Percentiles rank a stretch among this genome's conserved stretches.
These are phyloP conservation scores for Aspergillus conjunctus DNA, from an alignment of 495 filamentous ascomycete species.

Conservation along the genomic window DNA sequence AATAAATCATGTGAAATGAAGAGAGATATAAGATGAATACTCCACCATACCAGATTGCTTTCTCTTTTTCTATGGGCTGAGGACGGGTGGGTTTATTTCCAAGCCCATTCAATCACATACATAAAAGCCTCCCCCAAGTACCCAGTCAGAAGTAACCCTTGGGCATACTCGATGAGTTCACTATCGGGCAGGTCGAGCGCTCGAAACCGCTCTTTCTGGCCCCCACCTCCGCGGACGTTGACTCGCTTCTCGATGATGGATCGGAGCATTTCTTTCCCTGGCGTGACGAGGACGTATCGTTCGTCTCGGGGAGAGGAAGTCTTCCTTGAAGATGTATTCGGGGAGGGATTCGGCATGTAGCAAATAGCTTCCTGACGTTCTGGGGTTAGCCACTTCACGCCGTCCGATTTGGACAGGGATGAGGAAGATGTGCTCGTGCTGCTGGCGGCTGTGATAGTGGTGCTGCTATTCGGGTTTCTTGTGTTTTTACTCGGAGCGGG, in stretches of 20 bases:
- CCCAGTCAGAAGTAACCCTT: conserved; percentile 32
- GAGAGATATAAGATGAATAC: background rate
- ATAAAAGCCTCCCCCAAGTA: conserved; percentile 34
- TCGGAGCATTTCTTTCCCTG: conserved; percentile 33
- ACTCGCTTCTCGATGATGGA: conserved; percentile 31
- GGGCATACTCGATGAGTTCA: conserved; percentile 37
- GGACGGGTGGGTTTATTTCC: conserved; percentile 19
- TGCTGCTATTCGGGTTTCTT: background rate
- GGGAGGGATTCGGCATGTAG: conserved; percentile 17
- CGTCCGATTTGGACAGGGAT: conserved; percentile 10
- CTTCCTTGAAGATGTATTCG: background rate
- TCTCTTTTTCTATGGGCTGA: no score
- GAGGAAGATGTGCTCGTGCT: conserved; percentile 18
- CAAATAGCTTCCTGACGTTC: conserved; percentile 29
- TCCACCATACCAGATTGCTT: no score
- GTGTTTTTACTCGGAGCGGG: background rate
- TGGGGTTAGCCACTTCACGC: conserved; percentile 30
- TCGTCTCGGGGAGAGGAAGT: background rate
- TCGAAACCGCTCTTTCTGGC: conserved; percentile 28
- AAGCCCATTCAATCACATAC: conserved; percentile 40
- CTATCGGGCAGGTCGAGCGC: conserved; percentile 24
- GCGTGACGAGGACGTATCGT: conserved; percentile 33
- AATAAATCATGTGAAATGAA: background rate
- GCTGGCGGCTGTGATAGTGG: conserved; percentile 1
- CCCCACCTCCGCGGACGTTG: conserved; percentile 23